Evolutionary conservation across 805 yeast species (phyloP), one percentile per base, ranked within the genome.

Genomic region (Teunomyces stri): DNA sequence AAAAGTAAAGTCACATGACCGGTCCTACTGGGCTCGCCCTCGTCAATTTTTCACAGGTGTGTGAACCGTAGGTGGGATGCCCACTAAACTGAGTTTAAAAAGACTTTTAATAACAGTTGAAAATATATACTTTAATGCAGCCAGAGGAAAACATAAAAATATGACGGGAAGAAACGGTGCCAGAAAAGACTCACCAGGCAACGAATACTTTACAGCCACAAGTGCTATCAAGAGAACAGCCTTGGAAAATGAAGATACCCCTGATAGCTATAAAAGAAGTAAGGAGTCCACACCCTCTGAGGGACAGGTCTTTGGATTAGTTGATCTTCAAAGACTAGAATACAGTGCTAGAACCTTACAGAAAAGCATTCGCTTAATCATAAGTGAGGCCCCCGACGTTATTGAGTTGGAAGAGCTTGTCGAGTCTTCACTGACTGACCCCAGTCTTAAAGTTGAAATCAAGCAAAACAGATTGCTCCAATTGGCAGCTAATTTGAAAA

Each of bases 401-500:
- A 64, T 71, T 11, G 66, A 75, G 64, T 76, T 73, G 50, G 68
- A 56, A 47, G 55, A 35, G 51, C 65, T 59, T 35, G 46, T 75
- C 2, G 54, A 62, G 10, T 55, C 64, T 12, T 55, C 67, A n/a
- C 51, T 58, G 21, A 63, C 61, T 9, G 74, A 73, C 36, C 66
- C 70, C 2, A 77, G 79, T 34, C 66, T 82, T 6, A 55, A 76
- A 12, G 70, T 80, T 6, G 76, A 84, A 4, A 59, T 85, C 39
- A 61, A 77, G 7, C 74, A 82, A 47, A 77, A 72, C 51, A 75
- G 78, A 37, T 77, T 84, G 46, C 57, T 88, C 18, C 75, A 75
- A 44, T 61, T 88, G 20, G 89, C 89, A 0, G 70, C 87, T 0
- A 72, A 73, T 50, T 62, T 89, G 49, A 83, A 83, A 58, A 65